These are phyloP conservation scores for Phytophthora foliorum DNA, from an alignment of 352 stramenopile species.

Conservation along the genomic window DNA sequence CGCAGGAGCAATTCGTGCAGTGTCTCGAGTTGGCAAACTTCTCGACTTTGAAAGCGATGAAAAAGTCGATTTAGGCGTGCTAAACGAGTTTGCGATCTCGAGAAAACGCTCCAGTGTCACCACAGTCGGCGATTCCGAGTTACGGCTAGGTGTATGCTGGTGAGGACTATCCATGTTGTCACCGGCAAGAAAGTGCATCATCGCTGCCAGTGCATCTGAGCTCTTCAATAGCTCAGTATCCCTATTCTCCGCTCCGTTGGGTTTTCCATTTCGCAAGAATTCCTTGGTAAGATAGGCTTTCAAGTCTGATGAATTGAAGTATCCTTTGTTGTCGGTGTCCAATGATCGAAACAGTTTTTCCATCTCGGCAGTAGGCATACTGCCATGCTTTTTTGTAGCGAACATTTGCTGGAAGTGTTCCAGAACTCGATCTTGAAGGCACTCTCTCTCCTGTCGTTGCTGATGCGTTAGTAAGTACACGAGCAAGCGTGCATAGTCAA, in stretches of 20 bases:
- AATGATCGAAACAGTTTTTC: constrained; percentile 47
- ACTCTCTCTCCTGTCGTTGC: constrained; percentile 29
- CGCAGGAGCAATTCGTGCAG: neutral
- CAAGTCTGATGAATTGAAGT: constrained; percentile 54
- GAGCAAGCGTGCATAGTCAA: constrained; percentile 61
- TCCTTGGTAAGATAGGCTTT: constrained; percentile 26
- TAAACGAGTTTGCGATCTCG: constrained; percentile 14
- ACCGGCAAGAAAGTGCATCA: constrained; percentile 26
- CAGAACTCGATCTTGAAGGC: constrained; percentile 36
- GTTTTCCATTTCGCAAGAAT: neutral
- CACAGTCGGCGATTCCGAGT: neutral
- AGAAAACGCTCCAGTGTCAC: constrained; percentile 38
- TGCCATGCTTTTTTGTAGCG: neutral
- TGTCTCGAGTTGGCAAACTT: neutral
- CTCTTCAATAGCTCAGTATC: constrained; percentile 20
- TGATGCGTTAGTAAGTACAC: constrained; percentile 61
- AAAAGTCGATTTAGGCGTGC: neutral
- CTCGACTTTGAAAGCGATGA: neutral
- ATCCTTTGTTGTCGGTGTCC: constrained; percentile 51
- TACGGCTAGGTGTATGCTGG: neutral
- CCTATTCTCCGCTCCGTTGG: too few relatives aligned
- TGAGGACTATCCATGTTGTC: neutral
- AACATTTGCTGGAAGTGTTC: constrained; percentile 34
- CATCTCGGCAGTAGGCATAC: constrained; percentile 39
- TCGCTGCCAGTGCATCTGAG: constrained; percentile 24